These are phyloP conservation scores for Elsinoe perseae DNA, from an alignment of 2,329 filamentous ascomycete genomes.

Conservation along the genomic window DNA sequence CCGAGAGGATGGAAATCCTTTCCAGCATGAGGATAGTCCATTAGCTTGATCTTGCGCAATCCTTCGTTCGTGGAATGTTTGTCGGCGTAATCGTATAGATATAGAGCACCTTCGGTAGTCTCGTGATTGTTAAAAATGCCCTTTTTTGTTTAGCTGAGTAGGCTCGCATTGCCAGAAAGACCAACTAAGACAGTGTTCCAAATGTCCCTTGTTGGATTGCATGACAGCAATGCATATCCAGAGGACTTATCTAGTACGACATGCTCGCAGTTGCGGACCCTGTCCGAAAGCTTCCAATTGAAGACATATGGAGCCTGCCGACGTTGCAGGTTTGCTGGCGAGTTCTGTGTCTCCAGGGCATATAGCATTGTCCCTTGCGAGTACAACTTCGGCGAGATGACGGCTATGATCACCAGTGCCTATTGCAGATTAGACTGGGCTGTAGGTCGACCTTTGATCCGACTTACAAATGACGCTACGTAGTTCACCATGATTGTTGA, in stretches of 20 bases:
- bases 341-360: not conserved
- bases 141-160: conserved; percentile 26
- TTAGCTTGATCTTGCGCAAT: conserved; percentile 25
- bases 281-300: conserved; percentile 31
- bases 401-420: conserved; percentile 11
- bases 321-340: conserved; percentile 1
- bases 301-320: conserved; percentile 10
- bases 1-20: conserved; percentile 38
- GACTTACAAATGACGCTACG: not conserved
- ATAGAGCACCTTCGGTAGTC: conserved; percentile 28
- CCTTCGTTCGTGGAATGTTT: conserved; percentile 20
- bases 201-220: conserved; percentile 36
- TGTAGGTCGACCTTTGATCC: not conserved
- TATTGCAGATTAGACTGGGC: not conserved
- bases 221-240: conserved; percentile 37
- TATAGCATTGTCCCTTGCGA: not conserved
- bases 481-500: not conserved
- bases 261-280: conserved; percentile 39
- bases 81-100: conserved; percentile 33
- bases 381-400: conserved; percentile 14
- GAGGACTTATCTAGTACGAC: conserved; percentile 31
- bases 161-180: not conserved
- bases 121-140: conserved; percentile 16
- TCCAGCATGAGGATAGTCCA: conserved; percentile 23
- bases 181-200: conserved; percentile 43